Evolutionary conservation across 495 filamentous ascomycete genomes (phyloP).

Genomic region (Aspergillus egyptiacus): DNA sequence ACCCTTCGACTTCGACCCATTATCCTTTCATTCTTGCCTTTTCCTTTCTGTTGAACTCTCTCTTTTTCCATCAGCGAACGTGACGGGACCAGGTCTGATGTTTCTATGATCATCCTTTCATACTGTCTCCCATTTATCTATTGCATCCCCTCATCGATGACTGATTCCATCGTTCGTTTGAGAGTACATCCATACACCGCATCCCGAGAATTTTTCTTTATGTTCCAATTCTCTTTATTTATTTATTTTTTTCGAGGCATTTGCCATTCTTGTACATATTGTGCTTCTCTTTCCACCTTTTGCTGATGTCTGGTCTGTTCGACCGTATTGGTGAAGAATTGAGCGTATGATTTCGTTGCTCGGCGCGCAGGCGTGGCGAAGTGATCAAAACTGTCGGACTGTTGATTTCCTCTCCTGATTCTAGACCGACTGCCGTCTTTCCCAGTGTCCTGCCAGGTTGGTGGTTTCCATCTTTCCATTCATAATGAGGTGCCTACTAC

Average conservation of each 20-base stretch:
- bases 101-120: constrained; percentile 27
- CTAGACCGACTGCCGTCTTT: too few relatives aligned
- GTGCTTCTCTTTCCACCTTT: constrained; percentile 7
- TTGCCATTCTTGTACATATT: constrained; percentile 10
- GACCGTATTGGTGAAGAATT: constrained; percentile 10
- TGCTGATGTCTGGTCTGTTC: constrained; percentile 10
- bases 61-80: constrained; percentile 9
- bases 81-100: constrained; percentile 31
- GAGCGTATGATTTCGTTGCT: constrained; percentile 18
- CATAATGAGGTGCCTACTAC: too few relatives aligned
- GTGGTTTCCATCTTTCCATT: too few relatives aligned
- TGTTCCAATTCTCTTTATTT: constrained; percentile 3
- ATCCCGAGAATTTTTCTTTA: constrained; percentile 8
- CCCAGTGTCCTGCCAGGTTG: too few relatives aligned
- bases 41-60: constrained; percentile 17
- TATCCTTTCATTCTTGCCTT: constrained; percentile 11
- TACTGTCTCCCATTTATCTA: constrained; percentile 10
- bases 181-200: constrained; percentile 18
- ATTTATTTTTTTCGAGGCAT: constrained; percentile 1
- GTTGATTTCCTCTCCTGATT: too few relatives aligned
- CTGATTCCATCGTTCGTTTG: constrained; percentile 10
- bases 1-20: constrained; percentile 12
- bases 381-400: constrained; percentile 6
- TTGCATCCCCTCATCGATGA: constrained; percentile 9
- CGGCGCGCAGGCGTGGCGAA: constrained; percentile 27